phyloP scores from a whole-genome alignment of 805 yeast genomes.

The Yamadazyma insecticola region DNA sequence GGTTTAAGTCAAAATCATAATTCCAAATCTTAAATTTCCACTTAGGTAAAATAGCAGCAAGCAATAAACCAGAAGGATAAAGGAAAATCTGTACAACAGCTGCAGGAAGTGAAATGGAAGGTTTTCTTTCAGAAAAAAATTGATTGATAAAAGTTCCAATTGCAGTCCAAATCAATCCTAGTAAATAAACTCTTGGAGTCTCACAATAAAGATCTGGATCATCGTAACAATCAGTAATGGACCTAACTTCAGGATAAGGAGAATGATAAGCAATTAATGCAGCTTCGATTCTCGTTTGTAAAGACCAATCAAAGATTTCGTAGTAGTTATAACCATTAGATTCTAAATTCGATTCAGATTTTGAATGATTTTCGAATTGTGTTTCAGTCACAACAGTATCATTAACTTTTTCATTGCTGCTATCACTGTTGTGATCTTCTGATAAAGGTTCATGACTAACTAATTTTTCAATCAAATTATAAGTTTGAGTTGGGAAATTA shows the following conservation, averaged over 20 bases:
- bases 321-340: neutral
- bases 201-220: slow-evolving; percentile 44
- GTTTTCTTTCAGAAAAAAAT: slow-evolving; percentile 50
- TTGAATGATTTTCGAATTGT: neutral
- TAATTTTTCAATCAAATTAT: slow-evolving; percentile 19
- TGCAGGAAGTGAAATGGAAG: slow-evolving; percentile 38
- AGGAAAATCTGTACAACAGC: slow-evolving; percentile 41
- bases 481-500: slow-evolving; percentile 31
- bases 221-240: slow-evolving; percentile 53
- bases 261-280: slow-evolving; percentile 37
- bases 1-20: slow-evolving; percentile 18
- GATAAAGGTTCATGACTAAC: slow-evolving; percentile 1
- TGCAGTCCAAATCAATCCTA: slow-evolving; percentile 46
- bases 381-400: slow-evolving; percentile 24
- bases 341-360: slow-evolving; percentile 1
- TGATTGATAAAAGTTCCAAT: slow-evolving; percentile 51
- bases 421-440: neutral
- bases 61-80: slow-evolving; percentile 35
- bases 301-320: slow-evolving; percentile 14
- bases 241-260: slow-evolving; percentile 62
- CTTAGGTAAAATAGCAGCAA: slow-evolving; percentile 40
- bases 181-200: slow-evolving; percentile 49
- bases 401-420: slow-evolving; percentile 4
- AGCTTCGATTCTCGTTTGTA: slow-evolving; percentile 35
- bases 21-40: slow-evolving; percentile 13